A percentile compares a stretch with the other conserved stretches of the same genome.
phyloP scores from a whole-genome alignment of 228 moss, liverwort and hornwort genomes.

The Sphagnum magellanicum region DNA sequence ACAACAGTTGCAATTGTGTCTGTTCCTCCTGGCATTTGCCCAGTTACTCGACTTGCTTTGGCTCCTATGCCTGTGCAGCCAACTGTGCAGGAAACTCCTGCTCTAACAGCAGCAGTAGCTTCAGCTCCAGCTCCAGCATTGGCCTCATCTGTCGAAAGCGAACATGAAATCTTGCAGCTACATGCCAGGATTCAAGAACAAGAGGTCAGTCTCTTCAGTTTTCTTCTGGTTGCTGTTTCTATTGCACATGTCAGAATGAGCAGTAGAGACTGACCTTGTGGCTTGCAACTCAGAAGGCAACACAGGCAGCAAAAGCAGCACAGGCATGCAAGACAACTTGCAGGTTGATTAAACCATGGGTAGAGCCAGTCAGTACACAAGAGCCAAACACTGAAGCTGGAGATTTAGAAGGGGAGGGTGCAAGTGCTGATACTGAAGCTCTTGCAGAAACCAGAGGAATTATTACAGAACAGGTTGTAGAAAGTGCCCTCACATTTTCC shows the following conservation, averaged over 20 bases:
- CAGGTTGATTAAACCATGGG: slow-evolving; percentile 75
- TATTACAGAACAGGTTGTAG: slow-evolving; percentile 27
- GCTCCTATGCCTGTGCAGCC: slow-evolving; percentile 32
- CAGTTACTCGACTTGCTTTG: slow-evolving; percentile 36
- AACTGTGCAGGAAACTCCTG: slow-evolving; percentile 36
- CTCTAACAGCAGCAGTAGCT: too few species aligned
- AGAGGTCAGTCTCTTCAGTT: slow-evolving; percentile 23
- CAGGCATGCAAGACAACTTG: slow-evolving; percentile 76
- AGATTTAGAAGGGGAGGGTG: slow-evolving; percentile 47
- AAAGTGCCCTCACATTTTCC: slow-evolving; percentile 25
- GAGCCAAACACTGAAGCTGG: slow-evolving; percentile 52
- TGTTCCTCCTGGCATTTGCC: slow-evolving; percentile 32
- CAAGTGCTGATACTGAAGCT: slow-evolving; percentile 59
- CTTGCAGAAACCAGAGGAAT: slow-evolving; percentile 40
- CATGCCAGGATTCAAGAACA: slow-evolving; percentile 46
- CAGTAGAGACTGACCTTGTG: neutral
- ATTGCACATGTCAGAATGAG: neutral
- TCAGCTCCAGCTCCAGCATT: slow-evolving; percentile 10
- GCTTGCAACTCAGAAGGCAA: slow-evolving; percentile 32
- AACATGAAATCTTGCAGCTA: slow-evolving; percentile 39
- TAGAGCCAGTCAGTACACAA: slow-evolving; percentile 64
- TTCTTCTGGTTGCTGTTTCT: neutral
- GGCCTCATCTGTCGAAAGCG: slow-evolving; percentile 9
- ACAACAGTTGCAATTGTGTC: slow-evolving; percentile 23
- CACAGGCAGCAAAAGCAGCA: neutral